Percentiles rank a stretch among this genome's conserved stretches.
Conservation (phyloP, 129 eudicot species). For the Chrysanthemum lavandulifolium region DNA sequence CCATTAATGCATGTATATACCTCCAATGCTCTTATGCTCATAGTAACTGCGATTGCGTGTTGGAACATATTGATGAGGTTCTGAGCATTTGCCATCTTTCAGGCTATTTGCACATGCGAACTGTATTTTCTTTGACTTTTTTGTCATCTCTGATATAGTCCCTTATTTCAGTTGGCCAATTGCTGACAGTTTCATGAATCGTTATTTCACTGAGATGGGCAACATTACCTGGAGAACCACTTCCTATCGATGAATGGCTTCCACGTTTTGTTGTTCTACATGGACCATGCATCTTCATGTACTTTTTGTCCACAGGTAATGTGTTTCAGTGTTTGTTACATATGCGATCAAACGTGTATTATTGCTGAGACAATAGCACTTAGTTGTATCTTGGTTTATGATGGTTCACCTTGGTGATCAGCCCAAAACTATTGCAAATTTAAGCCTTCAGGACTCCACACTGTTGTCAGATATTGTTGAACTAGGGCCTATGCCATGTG, state of each 20-base stretch:
- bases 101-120: conserved; percentile 67
- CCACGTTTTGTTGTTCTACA: conserved; percentile 94
- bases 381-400: conserved; percentile 21
- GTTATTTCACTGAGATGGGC: conserved; percentile 67
- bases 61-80: conserved; percentile 86
- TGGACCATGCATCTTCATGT: conserved; percentile 80
- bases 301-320: conserved; percentile 67
- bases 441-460: conserved; percentile 90
- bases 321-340: background rate
- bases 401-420: conserved; percentile 13
- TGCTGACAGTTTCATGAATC: background rate
- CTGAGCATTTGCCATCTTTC: conserved; percentile 67
- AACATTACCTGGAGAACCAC: conserved; percentile 96
- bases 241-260: conserved; percentile 84
- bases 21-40: background rate
- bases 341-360: no score
- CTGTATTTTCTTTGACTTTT: conserved; percentile 35
- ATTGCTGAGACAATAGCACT: background rate
- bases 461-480: conserved; percentile 76
- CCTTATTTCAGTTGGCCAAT: background rate
- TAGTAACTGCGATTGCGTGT: conserved; percentile 37
- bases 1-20: background rate
- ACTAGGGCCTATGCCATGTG: conserved; percentile 68
- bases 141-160: background rate
- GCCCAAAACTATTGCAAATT: conserved; percentile 50